Percentiles rank a stretch among this genome's conserved stretches.
Conservation (phyloP, 352 stramenopile genomes). For the Poterioochromonas sp. region DNA sequence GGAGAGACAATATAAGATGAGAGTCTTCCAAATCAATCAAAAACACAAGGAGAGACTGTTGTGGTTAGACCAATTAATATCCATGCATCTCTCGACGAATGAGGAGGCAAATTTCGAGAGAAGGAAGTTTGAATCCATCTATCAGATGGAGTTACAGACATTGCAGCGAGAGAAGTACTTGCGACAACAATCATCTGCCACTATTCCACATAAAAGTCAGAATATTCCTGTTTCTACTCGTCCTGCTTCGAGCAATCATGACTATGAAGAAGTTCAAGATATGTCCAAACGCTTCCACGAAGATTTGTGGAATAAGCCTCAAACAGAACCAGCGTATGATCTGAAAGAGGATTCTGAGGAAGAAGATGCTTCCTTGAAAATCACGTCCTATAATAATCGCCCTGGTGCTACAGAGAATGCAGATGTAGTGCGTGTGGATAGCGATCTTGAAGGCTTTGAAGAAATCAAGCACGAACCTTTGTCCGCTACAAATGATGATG, state of each 20-base stretch:
- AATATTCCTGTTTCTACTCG: background rate
- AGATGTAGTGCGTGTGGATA: background rate
- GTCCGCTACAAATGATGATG: background rate
- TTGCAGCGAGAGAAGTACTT: too few relatives aligned
- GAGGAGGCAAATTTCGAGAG: background rate
- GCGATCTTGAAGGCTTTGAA: background rate
- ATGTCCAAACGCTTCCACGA: background rate
- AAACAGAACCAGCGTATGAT: background rate
- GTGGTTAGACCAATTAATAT: background rate
- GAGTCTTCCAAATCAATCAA: background rate
- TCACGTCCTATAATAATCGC: background rate
- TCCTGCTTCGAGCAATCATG: background rate
- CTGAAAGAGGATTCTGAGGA: background rate
- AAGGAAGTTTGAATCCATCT: background rate
- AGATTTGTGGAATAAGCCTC: background rate
- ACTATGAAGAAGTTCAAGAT: background rate
- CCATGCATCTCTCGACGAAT: background rate
- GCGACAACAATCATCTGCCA: too few relatives aligned
- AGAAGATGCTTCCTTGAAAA: background rate
- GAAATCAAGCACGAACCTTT: background rate
- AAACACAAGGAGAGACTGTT: background rate
- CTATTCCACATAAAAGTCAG: too few relatives aligned
- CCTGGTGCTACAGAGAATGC: background rate
- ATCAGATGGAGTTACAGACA: background rate
- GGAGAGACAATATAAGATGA: background rate